These are phyloP conservation scores for Pichia sp. DNA, from an alignment of 1,139 yeast genomes.

Conservation along the genomic window DNA sequence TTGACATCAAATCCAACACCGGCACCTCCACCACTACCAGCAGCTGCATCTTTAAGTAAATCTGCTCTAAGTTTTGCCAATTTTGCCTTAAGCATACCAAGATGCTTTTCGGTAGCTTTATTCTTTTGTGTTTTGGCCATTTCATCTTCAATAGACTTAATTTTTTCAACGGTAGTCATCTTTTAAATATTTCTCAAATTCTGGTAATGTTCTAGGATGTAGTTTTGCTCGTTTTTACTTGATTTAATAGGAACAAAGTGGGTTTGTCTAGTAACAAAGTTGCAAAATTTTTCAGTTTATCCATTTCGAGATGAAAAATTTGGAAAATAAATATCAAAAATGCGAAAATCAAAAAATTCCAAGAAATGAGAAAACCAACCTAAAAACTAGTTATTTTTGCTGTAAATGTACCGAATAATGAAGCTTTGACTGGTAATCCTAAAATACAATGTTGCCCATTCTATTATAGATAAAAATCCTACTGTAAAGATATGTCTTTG, in stretches of 20 bases:
- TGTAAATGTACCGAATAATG: background rate
- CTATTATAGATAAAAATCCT: background rate
- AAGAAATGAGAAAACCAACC: too few species aligned
- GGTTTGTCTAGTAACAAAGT: background rate
- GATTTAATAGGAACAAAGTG: background rate
- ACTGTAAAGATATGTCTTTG: background rate
- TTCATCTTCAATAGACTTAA: constrained; percentile 90
- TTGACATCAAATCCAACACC: constrained; percentile 96
- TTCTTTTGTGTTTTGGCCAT: constrained; percentile 93
- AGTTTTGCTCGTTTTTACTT: background rate
- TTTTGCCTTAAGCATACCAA: constrained; percentile 95
- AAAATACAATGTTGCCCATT: background rate
- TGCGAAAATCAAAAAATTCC: background rate
- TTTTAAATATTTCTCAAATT: background rate
- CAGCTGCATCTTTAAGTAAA: constrained; percentile 68
- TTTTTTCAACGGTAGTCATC: constrained; percentile 76
- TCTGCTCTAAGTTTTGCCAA: constrained; percentile 92
- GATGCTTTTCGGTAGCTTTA: constrained; percentile 91
- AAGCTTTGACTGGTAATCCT: background rate
- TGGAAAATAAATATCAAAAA: background rate
- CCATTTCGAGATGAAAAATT: background rate
- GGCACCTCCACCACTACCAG: constrained; percentile 76
- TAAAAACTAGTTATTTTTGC: too few species aligned
- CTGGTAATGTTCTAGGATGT: background rate
- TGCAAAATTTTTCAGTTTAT: background rate